Conservation (phyloP, 2,329 filamentous ascomycete genomes). For the Lasiodiplodia hormozganensis region DNA sequence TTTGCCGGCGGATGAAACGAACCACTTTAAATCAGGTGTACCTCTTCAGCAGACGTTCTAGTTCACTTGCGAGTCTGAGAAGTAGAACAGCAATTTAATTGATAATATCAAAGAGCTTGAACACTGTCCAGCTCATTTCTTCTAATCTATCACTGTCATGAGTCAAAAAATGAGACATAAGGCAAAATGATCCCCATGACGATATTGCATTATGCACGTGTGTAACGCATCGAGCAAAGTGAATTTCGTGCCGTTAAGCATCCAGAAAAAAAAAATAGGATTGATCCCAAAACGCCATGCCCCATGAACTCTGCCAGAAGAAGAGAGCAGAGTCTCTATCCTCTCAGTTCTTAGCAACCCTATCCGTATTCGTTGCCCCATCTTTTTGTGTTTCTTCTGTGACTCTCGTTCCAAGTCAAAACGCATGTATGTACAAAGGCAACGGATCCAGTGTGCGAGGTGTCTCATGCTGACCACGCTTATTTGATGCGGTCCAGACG, state of each 20-base stretch:
- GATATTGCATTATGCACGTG: background rate
- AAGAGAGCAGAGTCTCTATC: background rate
- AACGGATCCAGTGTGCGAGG: background rate
- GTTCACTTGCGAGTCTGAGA: no score
- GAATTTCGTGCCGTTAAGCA: background rate
- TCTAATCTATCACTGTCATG: no score
- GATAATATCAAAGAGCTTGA: no score
- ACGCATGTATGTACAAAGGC: conserved; percentile 21
- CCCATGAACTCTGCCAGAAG: background rate
- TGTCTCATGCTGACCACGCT: background rate
- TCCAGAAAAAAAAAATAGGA: background rate
- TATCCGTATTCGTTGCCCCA: background rate
- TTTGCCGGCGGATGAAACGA: no score
- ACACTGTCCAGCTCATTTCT: no score
- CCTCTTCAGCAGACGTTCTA: no score
- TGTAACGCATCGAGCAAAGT: background rate
- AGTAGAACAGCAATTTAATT: no score
- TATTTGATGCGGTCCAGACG: conserved; percentile 69
- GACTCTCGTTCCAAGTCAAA: background rate
- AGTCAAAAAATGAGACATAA: background rate
- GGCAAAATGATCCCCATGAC: background rate
- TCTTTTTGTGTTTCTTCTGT: background rate
- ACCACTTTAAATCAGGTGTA: no score
- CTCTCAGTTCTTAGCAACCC: background rate
- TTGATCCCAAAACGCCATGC: background rate